Base-by-base conservation (phyloP, 2,329 filamentous ascomycete species). In the Xylaria multiplex region DNA sequence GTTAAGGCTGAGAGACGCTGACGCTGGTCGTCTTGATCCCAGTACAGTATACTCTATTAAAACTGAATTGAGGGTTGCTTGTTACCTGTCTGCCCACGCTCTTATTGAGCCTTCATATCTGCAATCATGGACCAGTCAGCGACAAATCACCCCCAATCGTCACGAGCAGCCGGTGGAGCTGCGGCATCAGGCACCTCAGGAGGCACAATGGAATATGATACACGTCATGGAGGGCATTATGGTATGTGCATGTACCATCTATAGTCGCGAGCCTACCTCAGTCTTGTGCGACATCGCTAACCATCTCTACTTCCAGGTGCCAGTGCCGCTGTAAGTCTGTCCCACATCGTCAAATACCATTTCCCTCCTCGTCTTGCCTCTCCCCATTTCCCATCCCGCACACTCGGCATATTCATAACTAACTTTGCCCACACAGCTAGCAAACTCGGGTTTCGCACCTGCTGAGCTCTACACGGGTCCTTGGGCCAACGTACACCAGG, bases 401-500 rank as follows among this genome's bases (percentile, higher is more conserved):
- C 43, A 56, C 37, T 57, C 46, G 62, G 54, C 53, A 16, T 67
- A 37, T 69, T 59, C 11, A 37, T 61, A 37, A 65, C 71, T 75
- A 66, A 75, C 66, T 57, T 19, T 35, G 43, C 27, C 46, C 68
- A 55, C 83, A 76, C 79, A 96, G 92, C 90, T 97, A 72, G 93
- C 94, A 55, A 89, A 90, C 50, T 90, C 93, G 81, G 93, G 93
- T 64, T 96, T 93, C 79, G 93, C 93, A 53, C 93, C 94, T n/a
- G 90, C 93, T 52, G 94, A 97, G 79, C 88, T 97, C 64, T 98
- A 97, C 81, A 95, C 93, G 1, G 94, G 94, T 16, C 91, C 93
- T 68, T 98, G 95, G 94, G 91, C 93, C 74, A 99, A 99, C 82
- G 95, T 98, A 71, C 97, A 97, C 77, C 96, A 99, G 86, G 96